Conservation (phyloP, 805 yeast species). For the Yamadazyma philogaea region DNA sequence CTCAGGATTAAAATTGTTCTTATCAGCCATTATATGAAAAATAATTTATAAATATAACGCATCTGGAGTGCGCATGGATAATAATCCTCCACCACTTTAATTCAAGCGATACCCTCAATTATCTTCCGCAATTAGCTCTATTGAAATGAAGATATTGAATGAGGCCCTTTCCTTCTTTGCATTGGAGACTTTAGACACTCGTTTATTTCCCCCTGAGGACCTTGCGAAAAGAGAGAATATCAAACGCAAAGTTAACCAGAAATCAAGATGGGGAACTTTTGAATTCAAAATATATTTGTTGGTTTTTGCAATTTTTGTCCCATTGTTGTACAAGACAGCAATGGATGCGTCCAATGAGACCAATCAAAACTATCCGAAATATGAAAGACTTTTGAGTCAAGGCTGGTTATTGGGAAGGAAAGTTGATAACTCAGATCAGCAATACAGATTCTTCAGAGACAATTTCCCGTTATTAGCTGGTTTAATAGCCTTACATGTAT, state of each 20-base stretch:
- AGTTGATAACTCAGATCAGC: constrained; percentile 90
- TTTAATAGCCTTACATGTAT: constrained; percentile 53
- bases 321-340: constrained; percentile 78
- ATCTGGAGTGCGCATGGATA: neutral
- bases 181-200: constrained; percentile 50
- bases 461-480: constrained; percentile 63
- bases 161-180: constrained; percentile 40
- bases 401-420: constrained; percentile 93
- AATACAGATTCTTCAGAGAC: constrained; percentile 83
- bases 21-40: constrained; percentile 12
- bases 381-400: constrained; percentile 55
- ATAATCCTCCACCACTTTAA: neutral
- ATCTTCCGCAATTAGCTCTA: neutral
- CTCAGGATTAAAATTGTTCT: constrained; percentile 28
- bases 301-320: constrained; percentile 67
- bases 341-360: constrained; percentile 73
- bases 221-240: constrained; percentile 28
- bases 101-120: too few species aligned
- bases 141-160: constrained; percentile 12
- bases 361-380: constrained; percentile 69
- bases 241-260: constrained; percentile 28
- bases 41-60: neutral
- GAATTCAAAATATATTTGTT: constrained; percentile 72
- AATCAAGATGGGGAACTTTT: constrained; percentile 66
- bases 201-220: constrained; percentile 42